Evolutionary conservation across 148 eudicot species (phyloP).

Genomic region (Spergularia marina): DNA sequence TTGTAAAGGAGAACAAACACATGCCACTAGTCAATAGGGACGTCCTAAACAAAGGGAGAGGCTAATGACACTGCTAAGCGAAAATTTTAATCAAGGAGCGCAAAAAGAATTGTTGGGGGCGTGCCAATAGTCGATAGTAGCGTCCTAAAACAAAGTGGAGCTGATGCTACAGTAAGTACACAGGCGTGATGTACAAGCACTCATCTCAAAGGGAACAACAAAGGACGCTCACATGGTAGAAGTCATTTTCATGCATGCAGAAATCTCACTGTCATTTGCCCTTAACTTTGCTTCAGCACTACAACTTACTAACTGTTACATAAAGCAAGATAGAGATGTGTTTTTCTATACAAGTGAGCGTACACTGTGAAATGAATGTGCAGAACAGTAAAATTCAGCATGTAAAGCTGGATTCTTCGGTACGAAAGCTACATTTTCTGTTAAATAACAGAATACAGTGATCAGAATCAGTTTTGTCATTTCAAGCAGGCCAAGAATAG

Average conservation of each 20-base stretch:
- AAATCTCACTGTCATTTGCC: constrained; percentile 13
- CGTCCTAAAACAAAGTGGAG: neutral
- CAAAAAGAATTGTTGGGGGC: no score
- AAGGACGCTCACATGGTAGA: constrained; percentile 27
- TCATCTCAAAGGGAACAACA: constrained; percentile 14
- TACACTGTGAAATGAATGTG: neutral
- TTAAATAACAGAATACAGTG: constrained; percentile 16
- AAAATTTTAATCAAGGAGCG: no score
- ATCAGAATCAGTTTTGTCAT: constrained; percentile 19
- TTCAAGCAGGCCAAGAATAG: constrained; percentile 11
- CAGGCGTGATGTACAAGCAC: constrained; percentile 18
- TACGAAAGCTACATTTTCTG: neutral
- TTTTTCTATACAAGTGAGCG: no score
- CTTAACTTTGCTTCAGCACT: constrained; percentile 19
- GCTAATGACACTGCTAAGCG: no score
- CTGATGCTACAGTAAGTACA: neutral
- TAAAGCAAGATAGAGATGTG: no score
- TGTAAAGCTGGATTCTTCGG: neutral
- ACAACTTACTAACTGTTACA: no score
- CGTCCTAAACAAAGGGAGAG: no score
- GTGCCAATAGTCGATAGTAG: no score
- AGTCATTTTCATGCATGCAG: constrained; percentile 20
- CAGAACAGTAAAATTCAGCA: neutral
- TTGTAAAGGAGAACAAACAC: no score
- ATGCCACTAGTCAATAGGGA: no score